Evolutionary conservation across 768 basidiomycete genomes (phyloP).

Genomic region (Mycena galopus): DNA sequence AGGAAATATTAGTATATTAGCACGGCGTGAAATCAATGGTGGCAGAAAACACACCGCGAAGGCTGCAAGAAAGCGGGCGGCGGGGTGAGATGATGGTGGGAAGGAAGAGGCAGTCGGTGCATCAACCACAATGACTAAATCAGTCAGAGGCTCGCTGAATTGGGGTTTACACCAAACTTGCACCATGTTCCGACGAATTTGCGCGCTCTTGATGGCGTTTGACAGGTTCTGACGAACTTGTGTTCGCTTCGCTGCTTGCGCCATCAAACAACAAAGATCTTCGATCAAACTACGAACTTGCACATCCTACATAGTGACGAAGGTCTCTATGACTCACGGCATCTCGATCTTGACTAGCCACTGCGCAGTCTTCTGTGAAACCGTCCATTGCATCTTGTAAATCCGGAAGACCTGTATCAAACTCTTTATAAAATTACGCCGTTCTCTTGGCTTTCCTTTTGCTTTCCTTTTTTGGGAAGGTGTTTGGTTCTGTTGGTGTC

Average conservation of each 20-base stretch:
- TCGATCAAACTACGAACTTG: neutral
- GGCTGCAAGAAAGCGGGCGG: too few species aligned
- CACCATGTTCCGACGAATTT: neutral
- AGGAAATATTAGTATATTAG: neutral
- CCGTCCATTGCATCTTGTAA: too few species aligned
- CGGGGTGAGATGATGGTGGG: neutral
- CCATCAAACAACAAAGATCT: neutral
- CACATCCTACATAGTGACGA: conserved; percentile 1
- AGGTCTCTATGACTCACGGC: neutral
- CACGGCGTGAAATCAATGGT: neutral
- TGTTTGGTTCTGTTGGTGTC: too few species aligned
- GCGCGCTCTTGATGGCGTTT: neutral
- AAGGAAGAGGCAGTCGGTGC: neutral
- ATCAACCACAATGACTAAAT: too few species aligned
- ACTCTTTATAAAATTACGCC: too few species aligned
- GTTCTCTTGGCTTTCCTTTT: too few species aligned
- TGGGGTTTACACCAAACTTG: neutral
- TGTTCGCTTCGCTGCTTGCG: neutral
- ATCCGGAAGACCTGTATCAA: too few species aligned
- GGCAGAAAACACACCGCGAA: too few species aligned
- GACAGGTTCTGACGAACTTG: neutral
- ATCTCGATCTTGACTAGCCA: too few species aligned
- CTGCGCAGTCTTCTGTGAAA: too few species aligned
- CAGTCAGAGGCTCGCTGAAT: too few species aligned
- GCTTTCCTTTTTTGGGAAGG: too few species aligned